A percentile compares a stretch with the other conserved stretches of the same genome.
Conservation (phyloP, 2,329 filamentous ascomycete genomes). For the Cercospora sojina region DNA sequence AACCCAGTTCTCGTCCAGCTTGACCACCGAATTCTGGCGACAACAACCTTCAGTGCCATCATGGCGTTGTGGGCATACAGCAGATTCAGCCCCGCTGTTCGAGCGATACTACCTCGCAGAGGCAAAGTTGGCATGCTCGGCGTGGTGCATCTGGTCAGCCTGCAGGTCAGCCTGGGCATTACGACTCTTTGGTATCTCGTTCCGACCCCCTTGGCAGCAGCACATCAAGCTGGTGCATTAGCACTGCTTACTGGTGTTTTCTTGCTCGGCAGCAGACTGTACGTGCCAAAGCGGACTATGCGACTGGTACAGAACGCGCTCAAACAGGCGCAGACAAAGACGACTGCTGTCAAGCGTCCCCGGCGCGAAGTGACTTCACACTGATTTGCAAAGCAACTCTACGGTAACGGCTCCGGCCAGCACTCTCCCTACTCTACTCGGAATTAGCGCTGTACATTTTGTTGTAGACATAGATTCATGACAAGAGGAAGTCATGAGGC, state of each 20-base stretch:
- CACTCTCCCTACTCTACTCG: not conserved
- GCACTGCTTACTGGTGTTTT: slow-evolving; percentile 80
- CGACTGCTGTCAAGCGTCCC: not conserved
- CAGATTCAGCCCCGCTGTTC: slow-evolving; percentile 64
- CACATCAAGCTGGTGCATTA: slow-evolving; percentile 88
- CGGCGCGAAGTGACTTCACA: not conserved
- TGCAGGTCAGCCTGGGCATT: slow-evolving; percentile 87
- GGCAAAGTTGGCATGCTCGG: slow-evolving; percentile 74
- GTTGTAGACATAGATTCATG: slow-evolving; percentile 5
- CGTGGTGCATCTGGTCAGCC: slow-evolving; percentile 74
- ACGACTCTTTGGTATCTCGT: slow-evolving; percentile 91
- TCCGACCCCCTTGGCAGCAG: slow-evolving; percentile 79
- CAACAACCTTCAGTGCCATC: slow-evolving; percentile 80
- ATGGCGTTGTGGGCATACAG: slow-evolving; percentile 79
- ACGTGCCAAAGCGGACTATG: slow-evolving; percentile 59
- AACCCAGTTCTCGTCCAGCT: slow-evolving; percentile 95
- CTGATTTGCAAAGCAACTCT: not conserved
- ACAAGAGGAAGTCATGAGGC: not conserved
- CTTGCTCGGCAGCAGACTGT: slow-evolving; percentile 74
- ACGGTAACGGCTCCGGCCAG: not conserved
- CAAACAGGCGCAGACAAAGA: slow-evolving; percentile 15
- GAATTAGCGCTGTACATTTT: slow-evolving; percentile 4
- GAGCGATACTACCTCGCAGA: slow-evolving; percentile 54
- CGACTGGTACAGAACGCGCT: slow-evolving; percentile 32
- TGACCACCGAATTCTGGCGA: slow-evolving; percentile 89